Evolutionary conservation across 2,329 filamentous ascomycete species (phyloP).

Genomic region (Paraconiothyrium sp.): DNA sequence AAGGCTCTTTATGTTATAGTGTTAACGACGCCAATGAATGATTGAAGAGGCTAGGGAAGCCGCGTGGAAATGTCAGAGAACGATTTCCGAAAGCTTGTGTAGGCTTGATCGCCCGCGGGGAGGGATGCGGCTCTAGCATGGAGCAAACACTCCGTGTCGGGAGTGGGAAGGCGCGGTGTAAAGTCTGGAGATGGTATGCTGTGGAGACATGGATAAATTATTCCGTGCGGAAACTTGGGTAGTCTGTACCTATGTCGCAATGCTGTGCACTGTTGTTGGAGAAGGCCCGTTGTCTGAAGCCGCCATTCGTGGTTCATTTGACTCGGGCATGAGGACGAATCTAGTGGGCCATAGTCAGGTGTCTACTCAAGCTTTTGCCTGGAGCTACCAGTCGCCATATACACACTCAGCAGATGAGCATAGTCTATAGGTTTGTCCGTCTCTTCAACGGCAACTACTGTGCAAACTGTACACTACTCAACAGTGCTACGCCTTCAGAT

Average conservation of each 20-base stretch:
- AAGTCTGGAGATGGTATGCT: neutral
- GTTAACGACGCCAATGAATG: slow-evolving; percentile 12
- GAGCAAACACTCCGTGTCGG: slow-evolving; percentile 25
- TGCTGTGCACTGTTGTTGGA: neutral
- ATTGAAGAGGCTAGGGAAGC: slow-evolving; percentile 10
- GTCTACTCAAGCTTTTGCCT: neutral
- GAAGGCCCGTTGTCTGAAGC: neutral
- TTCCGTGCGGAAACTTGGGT: slow-evolving; percentile 4
- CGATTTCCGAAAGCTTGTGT: slow-evolving; percentile 25
- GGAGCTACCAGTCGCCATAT: neutral
- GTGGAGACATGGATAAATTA: slow-evolving; percentile 15
- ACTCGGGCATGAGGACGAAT: neutral
- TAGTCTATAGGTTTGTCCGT: neutral
- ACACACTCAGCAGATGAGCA: neutral
- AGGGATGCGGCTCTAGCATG: slow-evolving; percentile 12
- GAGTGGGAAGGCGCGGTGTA: slow-evolving; percentile 22
- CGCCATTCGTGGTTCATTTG: neutral
- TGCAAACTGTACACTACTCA: neutral
- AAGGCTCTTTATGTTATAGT: slow-evolving; percentile 21
- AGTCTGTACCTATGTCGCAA: neutral
- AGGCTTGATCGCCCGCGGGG: neutral
- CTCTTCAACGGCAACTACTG: neutral
- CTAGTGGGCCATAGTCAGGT: neutral
- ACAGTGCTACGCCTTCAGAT: neutral
- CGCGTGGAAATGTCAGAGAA: slow-evolving; percentile 29